phyloP scores from a whole-genome alignment of 495 filamentous ascomycete species.

The Aspergillus taichungensis region DNA sequence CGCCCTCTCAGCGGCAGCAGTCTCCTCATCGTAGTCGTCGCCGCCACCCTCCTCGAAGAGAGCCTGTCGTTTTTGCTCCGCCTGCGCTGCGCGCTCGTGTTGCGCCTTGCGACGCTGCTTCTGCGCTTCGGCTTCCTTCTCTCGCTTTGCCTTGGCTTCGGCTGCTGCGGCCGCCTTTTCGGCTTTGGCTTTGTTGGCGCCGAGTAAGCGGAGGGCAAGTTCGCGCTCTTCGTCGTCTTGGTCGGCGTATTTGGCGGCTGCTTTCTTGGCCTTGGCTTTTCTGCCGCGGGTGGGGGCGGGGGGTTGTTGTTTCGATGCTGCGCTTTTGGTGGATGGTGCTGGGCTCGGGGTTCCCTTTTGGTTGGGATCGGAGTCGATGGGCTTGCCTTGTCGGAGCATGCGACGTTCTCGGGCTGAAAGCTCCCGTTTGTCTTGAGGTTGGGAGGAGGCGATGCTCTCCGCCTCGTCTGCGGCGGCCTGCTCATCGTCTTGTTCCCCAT shows the following conservation, averaged over 20 bases:
- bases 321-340: conserved; percentile 2
- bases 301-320: conserved; percentile 15
- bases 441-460: conserved; percentile 11
- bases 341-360: conserved; percentile 5
- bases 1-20: conserved; percentile 32
- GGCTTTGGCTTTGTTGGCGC: conserved; percentile 52
- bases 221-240: conserved; percentile 91
- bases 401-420: conserved; percentile 44
- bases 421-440: conserved; percentile 26
- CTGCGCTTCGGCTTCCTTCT: conserved; percentile 54
- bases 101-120: conserved; percentile 67
- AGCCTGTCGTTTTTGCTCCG: conserved; percentile 50
- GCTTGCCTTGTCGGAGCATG: conserved; percentile 37
- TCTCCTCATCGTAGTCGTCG: conserved; percentile 51
- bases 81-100: conserved; percentile 60
- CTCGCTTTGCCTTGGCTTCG: conserved; percentile 42
- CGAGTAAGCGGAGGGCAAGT: conserved; percentile 72
- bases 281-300: conserved; percentile 61
- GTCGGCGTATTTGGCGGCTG: conserved; percentile 81
- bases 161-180: conserved; percentile 42
- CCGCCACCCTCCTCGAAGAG: conserved; percentile 46
- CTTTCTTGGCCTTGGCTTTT: conserved; percentile 76
- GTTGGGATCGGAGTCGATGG: conserved; percentile 11
- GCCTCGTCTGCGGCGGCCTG: conserved; percentile 11
- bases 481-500: conserved; percentile 15